A percentile compares a stretch with the other conserved stretches of the same genome.
Evolutionary conservation across 257 asterid species (phyloP).

Genomic region (Parsonsia alboflavescens): DNA sequence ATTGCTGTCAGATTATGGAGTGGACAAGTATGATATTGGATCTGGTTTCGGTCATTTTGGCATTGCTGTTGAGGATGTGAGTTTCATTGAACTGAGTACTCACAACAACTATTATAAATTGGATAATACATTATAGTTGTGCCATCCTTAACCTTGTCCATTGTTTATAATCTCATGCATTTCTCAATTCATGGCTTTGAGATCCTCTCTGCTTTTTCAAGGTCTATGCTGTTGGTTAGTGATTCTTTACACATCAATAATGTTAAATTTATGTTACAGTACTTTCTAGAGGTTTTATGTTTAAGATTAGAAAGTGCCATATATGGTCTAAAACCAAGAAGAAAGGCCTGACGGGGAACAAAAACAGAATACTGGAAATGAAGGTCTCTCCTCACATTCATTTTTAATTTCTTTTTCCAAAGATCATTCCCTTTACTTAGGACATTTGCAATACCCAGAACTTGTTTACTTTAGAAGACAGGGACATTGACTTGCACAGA

Average conservation of each 20-base stretch:
- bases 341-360: neutral
- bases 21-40: conserved; percentile 89
- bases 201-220: neutral
- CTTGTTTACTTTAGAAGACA: neutral
- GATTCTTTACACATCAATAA: neutral
- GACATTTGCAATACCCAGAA: neutral
- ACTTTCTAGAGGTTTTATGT: neutral
- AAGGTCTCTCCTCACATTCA: neutral
- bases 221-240: neutral
- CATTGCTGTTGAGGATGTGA: conserved; percentile 95
- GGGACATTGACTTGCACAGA: neutral
- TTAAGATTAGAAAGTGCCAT: neutral
- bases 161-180: neutral
- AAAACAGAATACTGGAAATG: neutral
- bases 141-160: neutral
- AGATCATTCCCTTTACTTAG: neutral
- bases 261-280: neutral
- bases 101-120: neutral
- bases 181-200: neutral
- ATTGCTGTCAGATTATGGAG: conserved; percentile 73
- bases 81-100: conserved; percentile 28
- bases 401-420: neutral
- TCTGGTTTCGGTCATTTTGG: conserved; percentile 94
- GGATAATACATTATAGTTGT: neutral
- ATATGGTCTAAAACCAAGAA: neutral